Conservation (phyloP, 305 asterid genomes). For the Vinca major region DNA sequence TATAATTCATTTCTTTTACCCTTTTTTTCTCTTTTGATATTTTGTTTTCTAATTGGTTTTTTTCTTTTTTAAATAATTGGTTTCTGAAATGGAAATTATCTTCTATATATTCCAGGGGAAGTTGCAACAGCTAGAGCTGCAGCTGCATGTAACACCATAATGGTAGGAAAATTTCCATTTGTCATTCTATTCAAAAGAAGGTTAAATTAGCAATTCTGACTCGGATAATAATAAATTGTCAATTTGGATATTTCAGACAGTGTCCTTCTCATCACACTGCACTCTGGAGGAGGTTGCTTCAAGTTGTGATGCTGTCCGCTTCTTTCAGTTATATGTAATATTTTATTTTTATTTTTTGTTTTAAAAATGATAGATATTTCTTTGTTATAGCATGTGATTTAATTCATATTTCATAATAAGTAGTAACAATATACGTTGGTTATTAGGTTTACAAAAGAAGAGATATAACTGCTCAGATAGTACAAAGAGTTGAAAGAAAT, state of each 20-base stretch:
- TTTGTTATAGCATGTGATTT: too few relatives aligned
- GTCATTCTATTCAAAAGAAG: too few relatives aligned
- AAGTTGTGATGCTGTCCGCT: constrained; percentile 56
- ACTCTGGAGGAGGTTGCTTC: constrained; percentile 66
- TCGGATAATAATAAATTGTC: neutral
- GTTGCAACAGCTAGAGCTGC: constrained; percentile 64
- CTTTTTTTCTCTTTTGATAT: neutral
- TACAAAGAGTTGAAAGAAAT: constrained; percentile 56
- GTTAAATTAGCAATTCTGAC: too few relatives aligned
- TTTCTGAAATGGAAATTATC: constrained; percentile 5
- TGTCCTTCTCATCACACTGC: constrained; percentile 49
- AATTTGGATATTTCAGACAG: constrained; percentile 23
- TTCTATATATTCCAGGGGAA: constrained; percentile 42
- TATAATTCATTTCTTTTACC: constrained; percentile 6
- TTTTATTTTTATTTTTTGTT: too few relatives aligned
- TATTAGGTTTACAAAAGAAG: constrained; percentile 45
- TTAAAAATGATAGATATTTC: neutral
- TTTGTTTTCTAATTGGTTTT: too few relatives aligned
- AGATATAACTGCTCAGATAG: constrained; percentile 47
- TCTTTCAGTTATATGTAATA: constrained; percentile 52
- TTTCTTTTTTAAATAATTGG: neutral
- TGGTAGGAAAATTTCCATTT: constrained; percentile 31
- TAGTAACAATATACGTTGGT: neutral
- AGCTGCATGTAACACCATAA: constrained; percentile 44
- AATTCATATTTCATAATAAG: too few relatives aligned